A percentile compares a stretch with the other conserved stretches of the same genome.
These are phyloP conservation scores for Harrya chromipes DNA, from an alignment of 768 basidiomycete species.

Conservation along the genomic window DNA sequence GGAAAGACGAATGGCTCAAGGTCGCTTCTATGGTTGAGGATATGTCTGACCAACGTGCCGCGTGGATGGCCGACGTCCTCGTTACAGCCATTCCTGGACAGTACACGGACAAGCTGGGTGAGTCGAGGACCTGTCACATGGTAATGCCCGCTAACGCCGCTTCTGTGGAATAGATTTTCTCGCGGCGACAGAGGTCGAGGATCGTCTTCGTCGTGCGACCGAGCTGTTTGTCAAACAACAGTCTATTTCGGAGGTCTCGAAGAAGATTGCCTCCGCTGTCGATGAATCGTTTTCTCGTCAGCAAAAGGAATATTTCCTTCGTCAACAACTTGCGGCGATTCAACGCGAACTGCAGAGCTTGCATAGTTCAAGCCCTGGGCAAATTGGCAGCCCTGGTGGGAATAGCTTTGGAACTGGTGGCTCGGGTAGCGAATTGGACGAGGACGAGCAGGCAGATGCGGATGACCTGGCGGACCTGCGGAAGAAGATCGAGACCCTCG, in stretches of 20 bases:
- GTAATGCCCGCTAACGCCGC: conserved; percentile 1
- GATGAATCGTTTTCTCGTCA: conserved; percentile 85
- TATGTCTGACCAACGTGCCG: conserved; percentile 55
- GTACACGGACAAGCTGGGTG: conserved; percentile 71
- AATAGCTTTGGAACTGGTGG: conserved; percentile 27
- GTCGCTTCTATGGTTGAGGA: conserved; percentile 74
- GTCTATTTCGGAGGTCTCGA: conserved; percentile 76
- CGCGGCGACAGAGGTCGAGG: conserved; percentile 54
- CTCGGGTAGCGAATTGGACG: conserved; percentile 54
- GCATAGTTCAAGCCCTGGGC: conserved; percentile 34
- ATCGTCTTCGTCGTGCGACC: conserved; percentile 64
- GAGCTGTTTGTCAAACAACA: conserved; percentile 71
- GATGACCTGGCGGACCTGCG: conserved; percentile 75
- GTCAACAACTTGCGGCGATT: conserved; percentile 79
- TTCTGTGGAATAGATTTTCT: conserved; percentile 48
- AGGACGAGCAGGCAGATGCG: conserved; percentile 77
- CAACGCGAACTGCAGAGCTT: conserved; percentile 69
- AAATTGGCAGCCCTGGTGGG: conserved; percentile 7
- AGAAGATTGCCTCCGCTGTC: conserved; percentile 76
- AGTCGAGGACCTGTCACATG: conserved; percentile 19
- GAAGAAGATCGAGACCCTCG: conserved; percentile 71
- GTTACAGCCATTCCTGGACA: conserved; percentile 55
- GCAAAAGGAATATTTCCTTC: conserved; percentile 83
- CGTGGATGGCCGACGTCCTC: conserved; percentile 78
- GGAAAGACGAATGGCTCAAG: conserved; percentile 66